Conservation (phyloP, 108 stramenopile species). For the Cyclotella sp. region DNA sequence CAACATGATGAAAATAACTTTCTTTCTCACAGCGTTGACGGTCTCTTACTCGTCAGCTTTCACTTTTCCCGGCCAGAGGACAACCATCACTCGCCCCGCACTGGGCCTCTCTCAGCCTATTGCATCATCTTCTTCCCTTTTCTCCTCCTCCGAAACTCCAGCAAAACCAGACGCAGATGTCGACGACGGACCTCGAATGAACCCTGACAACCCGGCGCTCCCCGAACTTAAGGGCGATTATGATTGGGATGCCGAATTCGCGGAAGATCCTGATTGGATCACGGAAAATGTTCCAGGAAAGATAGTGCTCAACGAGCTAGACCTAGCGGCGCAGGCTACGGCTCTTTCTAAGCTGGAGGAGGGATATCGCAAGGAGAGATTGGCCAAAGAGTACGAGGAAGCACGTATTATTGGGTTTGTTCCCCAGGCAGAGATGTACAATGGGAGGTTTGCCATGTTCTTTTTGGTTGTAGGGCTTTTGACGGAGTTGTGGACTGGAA, state of each 20-base stretch:
- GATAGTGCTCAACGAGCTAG: constrained; percentile 78
- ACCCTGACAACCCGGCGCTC: constrained; percentile 76
- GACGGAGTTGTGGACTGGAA: constrained; percentile 93
- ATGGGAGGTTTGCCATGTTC: constrained; percentile 94
- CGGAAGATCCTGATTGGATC: constrained; percentile 85
- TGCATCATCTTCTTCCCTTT: constrained; percentile 4
- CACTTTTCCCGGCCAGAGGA: not conserved
- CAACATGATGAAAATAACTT: constrained; percentile 7
- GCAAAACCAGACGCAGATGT: constrained; percentile 25
- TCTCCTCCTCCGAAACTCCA: not conserved
- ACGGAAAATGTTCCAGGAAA: constrained; percentile 87
- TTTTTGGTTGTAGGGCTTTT: constrained; percentile 91
- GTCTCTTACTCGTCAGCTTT: constrained; percentile 2
- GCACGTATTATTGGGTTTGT: constrained; percentile 77
- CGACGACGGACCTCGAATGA: constrained; percentile 61
- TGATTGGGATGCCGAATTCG: constrained; percentile 88
- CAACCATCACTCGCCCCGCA: not conserved
- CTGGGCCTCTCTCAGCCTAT: not conserved
- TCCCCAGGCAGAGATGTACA: constrained; percentile 79
- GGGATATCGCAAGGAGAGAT: constrained; percentile 69
- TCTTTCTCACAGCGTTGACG: constrained; percentile 3
- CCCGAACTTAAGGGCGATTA: constrained; percentile 89
- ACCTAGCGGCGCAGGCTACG: constrained; percentile 84
- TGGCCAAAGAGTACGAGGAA: constrained; percentile 69
- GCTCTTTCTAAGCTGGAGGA: constrained; percentile 77